phyloP scores from a whole-genome alignment of 2,329 filamentous ascomycete species.

The Pseudodiploospora longispora region DNA sequence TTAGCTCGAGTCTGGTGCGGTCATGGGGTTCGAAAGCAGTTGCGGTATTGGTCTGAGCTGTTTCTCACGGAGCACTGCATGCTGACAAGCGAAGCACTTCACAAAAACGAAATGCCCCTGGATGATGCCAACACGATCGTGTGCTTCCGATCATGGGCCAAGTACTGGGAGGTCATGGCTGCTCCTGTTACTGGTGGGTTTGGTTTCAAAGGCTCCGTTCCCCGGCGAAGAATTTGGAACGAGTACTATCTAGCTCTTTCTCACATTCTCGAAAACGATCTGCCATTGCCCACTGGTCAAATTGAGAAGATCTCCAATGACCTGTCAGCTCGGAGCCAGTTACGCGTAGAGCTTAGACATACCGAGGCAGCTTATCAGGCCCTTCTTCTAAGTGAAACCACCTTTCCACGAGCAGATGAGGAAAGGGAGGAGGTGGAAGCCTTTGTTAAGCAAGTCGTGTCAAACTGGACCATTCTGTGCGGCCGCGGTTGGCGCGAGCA shows the following conservation, averaged over 20 bases:
- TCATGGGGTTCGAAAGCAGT: slow-evolving; percentile 52
- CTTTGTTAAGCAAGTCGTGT: slow-evolving; percentile 71
- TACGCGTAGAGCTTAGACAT: slow-evolving; percentile 69
- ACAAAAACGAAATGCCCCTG: slow-evolving; percentile 41
- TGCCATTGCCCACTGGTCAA: slow-evolving; percentile 50
- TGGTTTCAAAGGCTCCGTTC: slow-evolving; percentile 50
- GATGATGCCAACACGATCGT: slow-evolving; percentile 46
- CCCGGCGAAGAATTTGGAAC: slow-evolving; percentile 67
- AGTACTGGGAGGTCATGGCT: slow-evolving; percentile 53
- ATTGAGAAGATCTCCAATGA: slow-evolving; percentile 34
- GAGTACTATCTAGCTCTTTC: slow-evolving; percentile 79
- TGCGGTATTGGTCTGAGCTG: slow-evolving; percentile 71
- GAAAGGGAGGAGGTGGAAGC: slow-evolving; percentile 70
- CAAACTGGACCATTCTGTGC: slow-evolving; percentile 78
- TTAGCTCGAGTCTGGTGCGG: slow-evolving; percentile 45
- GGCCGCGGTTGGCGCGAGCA: slow-evolving; percentile 72
- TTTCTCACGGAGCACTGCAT: slow-evolving; percentile 69
- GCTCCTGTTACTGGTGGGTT: slow-evolving; percentile 43
- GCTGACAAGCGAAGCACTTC: slow-evolving; percentile 53
- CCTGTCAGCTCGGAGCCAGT: slow-evolving; percentile 50
- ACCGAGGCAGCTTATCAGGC: slow-evolving; percentile 75
- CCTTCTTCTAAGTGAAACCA: slow-evolving; percentile 67
- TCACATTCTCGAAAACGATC: slow-evolving; percentile 58
- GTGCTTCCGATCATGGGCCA: slow-evolving; percentile 59
- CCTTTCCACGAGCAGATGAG: slow-evolving; percentile 78